Conservation (phyloP, 2,329 filamentous ascomycete species). For the Penicillium thymicola region DNA sequence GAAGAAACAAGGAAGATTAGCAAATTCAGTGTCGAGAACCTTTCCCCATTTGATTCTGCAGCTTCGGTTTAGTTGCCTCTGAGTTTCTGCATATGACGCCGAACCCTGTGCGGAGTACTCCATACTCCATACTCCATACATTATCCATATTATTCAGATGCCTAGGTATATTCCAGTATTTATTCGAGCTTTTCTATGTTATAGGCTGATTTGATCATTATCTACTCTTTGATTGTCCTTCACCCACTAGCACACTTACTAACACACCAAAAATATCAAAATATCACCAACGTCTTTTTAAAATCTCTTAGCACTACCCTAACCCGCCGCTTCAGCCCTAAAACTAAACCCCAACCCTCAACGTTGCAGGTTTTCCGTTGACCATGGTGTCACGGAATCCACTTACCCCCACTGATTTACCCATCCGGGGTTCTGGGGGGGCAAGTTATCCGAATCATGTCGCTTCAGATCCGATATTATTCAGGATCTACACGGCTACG, state of each 20-base stretch:
- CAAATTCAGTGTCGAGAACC: neutral
- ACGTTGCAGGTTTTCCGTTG: constrained; percentile 1
- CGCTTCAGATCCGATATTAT: neutral
- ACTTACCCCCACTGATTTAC: constrained; percentile 8
- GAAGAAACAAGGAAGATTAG: neutral
- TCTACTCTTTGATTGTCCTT: neutral
- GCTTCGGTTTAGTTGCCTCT: constrained; percentile 5
- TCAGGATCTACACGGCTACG: neutral
- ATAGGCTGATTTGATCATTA: neutral
- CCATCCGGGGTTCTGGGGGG: neutral
- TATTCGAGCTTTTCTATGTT: neutral
- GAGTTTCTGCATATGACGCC: neutral
- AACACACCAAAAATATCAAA: neutral
- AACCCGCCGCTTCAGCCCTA: neutral
- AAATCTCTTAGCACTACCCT: neutral
- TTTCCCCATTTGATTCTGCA: constrained; percentile 1
- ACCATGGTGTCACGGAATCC: constrained; percentile 3
- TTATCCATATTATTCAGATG: neutral
- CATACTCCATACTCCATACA: neutral
- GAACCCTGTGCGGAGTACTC: neutral
- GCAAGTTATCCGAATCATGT: constrained; percentile 9
- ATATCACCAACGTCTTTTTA: neutral
- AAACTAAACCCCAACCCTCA: neutral
- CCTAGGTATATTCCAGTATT: too few relatives aligned
- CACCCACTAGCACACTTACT: neutral